Evolutionary conservation across 2,329 filamentous ascomycete species (phyloP), one percentile per base, ranked within the genome.

Genomic region (Cadophora luteo-olivacea): DNA sequence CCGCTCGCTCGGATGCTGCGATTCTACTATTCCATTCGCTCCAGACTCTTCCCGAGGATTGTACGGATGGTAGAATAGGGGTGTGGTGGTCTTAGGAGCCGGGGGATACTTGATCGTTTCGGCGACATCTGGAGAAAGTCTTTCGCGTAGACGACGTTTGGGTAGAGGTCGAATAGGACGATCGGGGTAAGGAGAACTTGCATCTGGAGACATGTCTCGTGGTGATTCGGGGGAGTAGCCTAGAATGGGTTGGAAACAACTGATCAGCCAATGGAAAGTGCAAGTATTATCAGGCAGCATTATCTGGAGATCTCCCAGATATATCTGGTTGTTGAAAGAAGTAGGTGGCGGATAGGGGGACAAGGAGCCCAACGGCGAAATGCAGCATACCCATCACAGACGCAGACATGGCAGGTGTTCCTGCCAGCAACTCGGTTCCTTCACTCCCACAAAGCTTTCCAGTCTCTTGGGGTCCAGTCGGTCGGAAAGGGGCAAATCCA

Each of bases 151-250:
- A 72, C 92, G 91, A 76, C 94, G 91, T 81, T 92, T 96, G 54
- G 96, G 96, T 69, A 99, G 84, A 67, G 96, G 96, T 78, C 94
- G 91, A 79, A 99, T 99, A 70, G 95, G 92, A 80, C 96, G 91
- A 78, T 97, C 92, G 73, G 93, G 93, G 79, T 92, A 97, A 69
- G 92, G 89, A 69, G 93, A 96, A 72, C 89, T 86, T 68, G 91
- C 91, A 84, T 97, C 93, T 73, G 89, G 84, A 77, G 87, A 88
- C 87, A 91, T 90, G 60, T 78, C 75, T 74, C 74, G 80, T 81
- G 78, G 75, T 72, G 73, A 77, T 72, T 75, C 72, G 63, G 75
- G 75, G 54, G 74, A 75, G 68, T 75, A 77, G 64, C 75, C 76
- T 77, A 73, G 38, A 65, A 33, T 24, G 4, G 22, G 24, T 49